Percentiles rank a stretch among this genome's conserved stretches.
These are phyloP conservation scores for Trichoderma arundinaceum DNA, from an alignment of 2,329 filamentous ascomycete genomes.

Conservation along the genomic window DNA sequence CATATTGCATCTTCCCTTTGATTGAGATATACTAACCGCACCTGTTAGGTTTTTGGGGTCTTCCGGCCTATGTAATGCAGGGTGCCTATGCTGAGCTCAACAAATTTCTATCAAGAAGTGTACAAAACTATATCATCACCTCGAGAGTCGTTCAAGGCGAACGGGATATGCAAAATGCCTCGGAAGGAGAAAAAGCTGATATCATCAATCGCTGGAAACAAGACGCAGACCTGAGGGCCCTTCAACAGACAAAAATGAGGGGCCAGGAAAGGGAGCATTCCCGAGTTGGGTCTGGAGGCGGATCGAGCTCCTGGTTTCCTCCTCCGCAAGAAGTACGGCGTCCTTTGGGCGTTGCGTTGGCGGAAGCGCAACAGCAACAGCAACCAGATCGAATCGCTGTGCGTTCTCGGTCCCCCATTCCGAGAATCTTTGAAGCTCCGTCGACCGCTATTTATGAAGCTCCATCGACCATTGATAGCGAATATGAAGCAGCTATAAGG, in stretches of 20 bases:
- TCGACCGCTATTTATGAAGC: neutral
- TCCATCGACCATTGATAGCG: conserved; percentile 52
- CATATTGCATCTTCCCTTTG: too few relatives aligned
- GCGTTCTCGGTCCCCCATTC: conserved; percentile 32
- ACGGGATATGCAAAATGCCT: conserved; percentile 63
- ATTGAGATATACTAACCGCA: neutral
- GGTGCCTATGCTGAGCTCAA: conserved; percentile 79
- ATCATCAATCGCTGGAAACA: conserved; percentile 71
- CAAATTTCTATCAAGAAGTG: conserved; percentile 71
- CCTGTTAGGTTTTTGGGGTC: conserved; percentile 62
- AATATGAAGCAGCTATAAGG: conserved; percentile 74
- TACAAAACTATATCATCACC: conserved; percentile 79
- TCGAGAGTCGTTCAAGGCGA: conserved; percentile 77
- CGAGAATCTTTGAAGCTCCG: neutral
- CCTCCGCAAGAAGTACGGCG: conserved; percentile 48
- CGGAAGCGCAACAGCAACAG: conserved; percentile 41
- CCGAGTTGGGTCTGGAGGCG: conserved; percentile 33
- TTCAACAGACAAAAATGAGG: conserved; percentile 60
- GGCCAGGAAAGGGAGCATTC: conserved; percentile 48
- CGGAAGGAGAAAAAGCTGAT: conserved; percentile 64
- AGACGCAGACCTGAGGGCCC: conserved; percentile 62
- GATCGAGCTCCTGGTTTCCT: conserved; percentile 15
- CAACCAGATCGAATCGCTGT: conserved; percentile 27
- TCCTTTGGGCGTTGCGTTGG: conserved; percentile 53
- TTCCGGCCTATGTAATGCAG: conserved; percentile 83